phyloP scores from a whole-genome alignment of 2,329 filamentous ascomycete genomes.

The Neodidymelliopsis sp. region DNA sequence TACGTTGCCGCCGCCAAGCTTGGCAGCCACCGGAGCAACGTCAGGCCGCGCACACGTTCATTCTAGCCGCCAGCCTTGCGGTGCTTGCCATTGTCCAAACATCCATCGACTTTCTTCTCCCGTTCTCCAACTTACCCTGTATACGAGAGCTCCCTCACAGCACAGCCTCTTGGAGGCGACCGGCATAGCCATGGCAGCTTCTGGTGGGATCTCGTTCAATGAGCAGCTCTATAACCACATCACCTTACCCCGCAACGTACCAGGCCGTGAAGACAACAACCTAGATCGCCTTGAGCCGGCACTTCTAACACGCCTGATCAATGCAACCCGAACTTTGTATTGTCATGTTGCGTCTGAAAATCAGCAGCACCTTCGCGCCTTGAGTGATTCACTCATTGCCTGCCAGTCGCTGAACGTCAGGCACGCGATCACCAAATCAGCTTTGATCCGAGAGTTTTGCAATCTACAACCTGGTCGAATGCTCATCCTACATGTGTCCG shows the following conservation, averaged over 20 bases:
- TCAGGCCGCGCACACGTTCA: slow-evolving; percentile 9
- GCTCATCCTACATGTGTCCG: slow-evolving; percentile 55
- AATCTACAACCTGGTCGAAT: slow-evolving; percentile 27
- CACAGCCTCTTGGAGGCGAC: neutral
- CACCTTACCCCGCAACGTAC: slow-evolving; percentile 50
- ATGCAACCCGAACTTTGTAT: slow-evolving; percentile 30
- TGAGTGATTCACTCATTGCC: slow-evolving; percentile 25
- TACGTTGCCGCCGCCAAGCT: slow-evolving; percentile 7
- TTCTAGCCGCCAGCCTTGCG: neutral
- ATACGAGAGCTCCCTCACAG: neutral
- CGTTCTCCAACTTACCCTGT: neutral
- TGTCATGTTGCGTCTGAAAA: slow-evolving; percentile 18
- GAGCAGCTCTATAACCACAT: slow-evolving; percentile 47
- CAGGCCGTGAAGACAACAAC: slow-evolving; percentile 44
- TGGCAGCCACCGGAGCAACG: slow-evolving; percentile 9
- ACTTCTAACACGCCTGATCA: slow-evolving; percentile 40
- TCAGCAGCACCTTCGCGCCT: slow-evolving; percentile 18
- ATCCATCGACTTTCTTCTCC: neutral
- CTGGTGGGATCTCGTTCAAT: slow-evolving; percentile 19
- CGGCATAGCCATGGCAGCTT: slow-evolving; percentile 26
- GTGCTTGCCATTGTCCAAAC: neutral
- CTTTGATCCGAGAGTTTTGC: slow-evolving; percentile 30
- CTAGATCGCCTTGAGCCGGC: slow-evolving; percentile 35
- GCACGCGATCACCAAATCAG: slow-evolving; percentile 31
- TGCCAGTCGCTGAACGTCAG: slow-evolving; percentile 32